These are phyloP conservation scores for Kernera saxatilis DNA, from an alignment of 345 rosid species.

Conservation along the genomic window DNA sequence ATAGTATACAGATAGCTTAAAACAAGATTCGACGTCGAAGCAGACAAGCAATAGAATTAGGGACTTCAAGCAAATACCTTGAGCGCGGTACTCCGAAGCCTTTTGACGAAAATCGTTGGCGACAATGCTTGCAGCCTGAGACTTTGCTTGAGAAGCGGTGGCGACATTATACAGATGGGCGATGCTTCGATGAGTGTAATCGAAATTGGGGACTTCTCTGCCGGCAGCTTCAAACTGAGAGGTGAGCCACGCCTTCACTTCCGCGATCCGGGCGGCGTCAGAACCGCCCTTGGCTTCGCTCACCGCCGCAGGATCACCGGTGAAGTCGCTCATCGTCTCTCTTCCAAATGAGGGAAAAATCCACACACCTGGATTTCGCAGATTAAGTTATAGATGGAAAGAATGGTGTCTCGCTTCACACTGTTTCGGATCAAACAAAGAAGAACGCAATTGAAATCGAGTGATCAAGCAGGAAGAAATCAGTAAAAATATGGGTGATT, in stretches of 20 bases:
- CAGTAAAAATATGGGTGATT: background rate
- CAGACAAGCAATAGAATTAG: background rate
- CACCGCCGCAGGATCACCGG: constrained; percentile 30
- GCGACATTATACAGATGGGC: constrained; percentile 72
- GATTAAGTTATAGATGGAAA: background rate
- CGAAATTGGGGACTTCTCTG: constrained; percentile 76
- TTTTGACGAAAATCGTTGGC: constrained; percentile 92
- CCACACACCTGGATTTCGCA: background rate
- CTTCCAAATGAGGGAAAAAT: background rate
- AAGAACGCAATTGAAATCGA: background rate
- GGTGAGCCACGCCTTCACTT: constrained; percentile 75
- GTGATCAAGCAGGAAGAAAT: background rate
- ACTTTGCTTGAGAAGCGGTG: constrained; percentile 73
- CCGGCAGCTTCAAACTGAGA: constrained; percentile 82
- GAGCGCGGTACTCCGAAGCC: constrained; percentile 79
- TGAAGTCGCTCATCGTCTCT: constrained; percentile 47
- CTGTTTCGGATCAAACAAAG: background rate
- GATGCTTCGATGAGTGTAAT: constrained; percentile 79
- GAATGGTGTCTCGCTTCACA: background rate
- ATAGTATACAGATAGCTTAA: background rate
- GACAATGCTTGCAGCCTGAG: constrained; percentile 78
- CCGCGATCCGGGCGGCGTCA: constrained; percentile 65
- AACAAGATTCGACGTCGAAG: background rate
- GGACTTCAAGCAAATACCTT: constrained; percentile 43
- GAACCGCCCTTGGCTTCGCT: constrained; percentile 46